These are phyloP conservation scores for Cyberlindnera mississippiensis DNA, from an alignment of 805 yeast species.

Conservation along the genomic window DNA sequence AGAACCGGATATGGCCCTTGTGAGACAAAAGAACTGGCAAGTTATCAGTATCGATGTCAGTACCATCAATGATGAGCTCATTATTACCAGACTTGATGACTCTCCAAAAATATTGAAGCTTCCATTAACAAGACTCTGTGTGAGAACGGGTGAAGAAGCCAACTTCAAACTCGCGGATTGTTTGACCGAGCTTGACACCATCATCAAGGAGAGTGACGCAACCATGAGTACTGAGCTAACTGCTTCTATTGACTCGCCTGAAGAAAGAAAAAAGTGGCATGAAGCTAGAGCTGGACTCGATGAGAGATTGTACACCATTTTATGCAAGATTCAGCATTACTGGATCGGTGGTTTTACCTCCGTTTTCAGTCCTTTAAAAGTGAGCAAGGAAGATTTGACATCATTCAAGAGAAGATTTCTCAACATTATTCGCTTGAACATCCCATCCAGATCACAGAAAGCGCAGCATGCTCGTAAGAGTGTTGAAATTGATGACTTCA, in stretches of 20 bases:
- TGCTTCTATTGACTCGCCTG: conserved; percentile 46
- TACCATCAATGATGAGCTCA: conserved; percentile 50
- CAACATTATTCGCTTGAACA: conserved; percentile 37
- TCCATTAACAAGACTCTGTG: conserved; percentile 51
- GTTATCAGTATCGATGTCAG: conserved; percentile 61
- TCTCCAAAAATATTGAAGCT: conserved; percentile 49
- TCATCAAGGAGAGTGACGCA: conserved; percentile 58
- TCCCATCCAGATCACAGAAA: conserved; percentile 48
- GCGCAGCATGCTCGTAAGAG: conserved; percentile 22
- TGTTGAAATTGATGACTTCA: conserved; percentile 39
- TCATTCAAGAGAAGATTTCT: conserved; percentile 37
- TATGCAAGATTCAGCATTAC: conserved; percentile 51
- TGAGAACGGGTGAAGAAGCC: conserved; percentile 41
- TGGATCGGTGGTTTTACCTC: conserved; percentile 83
- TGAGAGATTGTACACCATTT: conserved; percentile 44
- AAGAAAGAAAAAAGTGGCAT: conserved; percentile 79
- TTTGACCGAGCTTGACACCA: conserved; percentile 39
- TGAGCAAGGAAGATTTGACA: conserved; percentile 26
- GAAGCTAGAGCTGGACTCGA: conserved; percentile 59
- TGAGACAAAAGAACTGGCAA: conserved; percentile 48
- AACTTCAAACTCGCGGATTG: conserved; percentile 43
- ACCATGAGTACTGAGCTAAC: conserved; percentile 57
- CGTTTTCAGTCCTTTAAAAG: conserved; percentile 41
- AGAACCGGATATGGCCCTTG: conserved; percentile 10
- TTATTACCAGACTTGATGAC: conserved; percentile 43